Base-by-base conservation (phyloP, 2,329 filamentous ascomycete genomes). In the Plectosphaerella plurivora region DNA sequence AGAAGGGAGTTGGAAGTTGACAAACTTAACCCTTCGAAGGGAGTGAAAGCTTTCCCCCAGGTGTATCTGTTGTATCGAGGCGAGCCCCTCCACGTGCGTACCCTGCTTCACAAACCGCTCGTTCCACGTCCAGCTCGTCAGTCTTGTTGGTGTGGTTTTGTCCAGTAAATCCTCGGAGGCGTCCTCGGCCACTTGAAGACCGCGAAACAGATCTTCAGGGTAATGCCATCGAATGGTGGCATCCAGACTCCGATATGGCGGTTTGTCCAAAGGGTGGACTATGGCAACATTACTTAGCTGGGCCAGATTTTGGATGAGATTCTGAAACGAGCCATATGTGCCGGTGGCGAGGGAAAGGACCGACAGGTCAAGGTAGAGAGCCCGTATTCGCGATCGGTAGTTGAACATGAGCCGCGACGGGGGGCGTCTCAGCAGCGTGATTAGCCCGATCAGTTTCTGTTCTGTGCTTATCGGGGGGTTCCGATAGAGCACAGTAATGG, bases 221-320 rank as follows among this genome's bases (percentile, higher is more conserved):
- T 94, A 92, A 15, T 76, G 76, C 88, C 89, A 95, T 56, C 82
- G 83, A 22, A 86, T 67, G 47, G 73, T 76, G 25, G 73, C 71
- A 47, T 80, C 74, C 5, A 85, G 72, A 36, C 74, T 67, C 41
- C 87, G 75, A 63, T 85, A 90, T 0, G 87, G 87, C 2, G 86
- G 77, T 56, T 81, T 71, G 61, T 95, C 89, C 47, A 81, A 74
- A 11, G 78, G 79, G 59, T 92, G 88, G 56, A 85, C 86, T 15
- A 96, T 77, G 53, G 91, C 82, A 33, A 97, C 69, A 47, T 86
- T 79, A 49, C 79, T 78, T 15, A 96, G 74, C 47, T 83, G 83
- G 0, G 86, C 85, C 6, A 91, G 77, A 45, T 80, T 75, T 41
- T 76, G 73, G 18, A 95, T 72, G 48, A 96, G 68, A 24, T 75